Evolutionary conservation across 768 basidiomycete species (phyloP).

Genomic region (Coprinopsis sp.): DNA sequence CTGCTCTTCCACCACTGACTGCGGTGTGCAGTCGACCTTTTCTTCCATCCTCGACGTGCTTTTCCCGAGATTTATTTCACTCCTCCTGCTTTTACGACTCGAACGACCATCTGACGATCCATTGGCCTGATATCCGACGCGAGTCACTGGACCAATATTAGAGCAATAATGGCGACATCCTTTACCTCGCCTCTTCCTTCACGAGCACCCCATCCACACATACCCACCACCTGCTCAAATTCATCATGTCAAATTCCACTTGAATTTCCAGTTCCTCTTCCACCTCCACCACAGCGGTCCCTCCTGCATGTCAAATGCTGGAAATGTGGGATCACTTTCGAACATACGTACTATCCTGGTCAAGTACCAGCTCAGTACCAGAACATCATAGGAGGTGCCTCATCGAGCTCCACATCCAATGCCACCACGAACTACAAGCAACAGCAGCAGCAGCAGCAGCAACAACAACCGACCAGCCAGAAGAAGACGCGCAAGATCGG

Average conservation of each 20-base stretch:
- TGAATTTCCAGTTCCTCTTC: constrained; percentile 66
- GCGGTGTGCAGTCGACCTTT: too few relatives aligned
- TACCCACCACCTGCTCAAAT: constrained; percentile 54
- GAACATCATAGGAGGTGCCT: constrained; percentile 19
- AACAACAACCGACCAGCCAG: constrained; percentile 20
- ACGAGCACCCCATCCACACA: constrained; percentile 61
- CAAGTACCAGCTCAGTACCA: constrained; percentile 36
- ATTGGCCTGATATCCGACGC: not conserved
- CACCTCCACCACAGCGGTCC: constrained; percentile 50
- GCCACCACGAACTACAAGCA: constrained; percentile 4
- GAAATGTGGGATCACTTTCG: constrained; percentile 53
- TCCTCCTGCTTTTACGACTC: too few relatives aligned
- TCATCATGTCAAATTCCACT: constrained; percentile 46
- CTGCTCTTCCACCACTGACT: too few relatives aligned
- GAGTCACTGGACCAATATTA: not conserved
- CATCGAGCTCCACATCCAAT: constrained; percentile 14
- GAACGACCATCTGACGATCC: too few relatives aligned
- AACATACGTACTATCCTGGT: constrained; percentile 63
- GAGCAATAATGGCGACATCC: not conserved
- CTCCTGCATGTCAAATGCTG: constrained; percentile 68
- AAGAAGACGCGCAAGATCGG: constrained; percentile 75
- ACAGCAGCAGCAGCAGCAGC: constrained; percentile 10
- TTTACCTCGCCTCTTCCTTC: constrained; percentile 40
- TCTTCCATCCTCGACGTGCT: too few relatives aligned
- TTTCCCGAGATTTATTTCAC: too few relatives aligned